phyloP scores from a whole-genome alignment of 257 asterid species.

The Nemophila menziesii region DNA sequence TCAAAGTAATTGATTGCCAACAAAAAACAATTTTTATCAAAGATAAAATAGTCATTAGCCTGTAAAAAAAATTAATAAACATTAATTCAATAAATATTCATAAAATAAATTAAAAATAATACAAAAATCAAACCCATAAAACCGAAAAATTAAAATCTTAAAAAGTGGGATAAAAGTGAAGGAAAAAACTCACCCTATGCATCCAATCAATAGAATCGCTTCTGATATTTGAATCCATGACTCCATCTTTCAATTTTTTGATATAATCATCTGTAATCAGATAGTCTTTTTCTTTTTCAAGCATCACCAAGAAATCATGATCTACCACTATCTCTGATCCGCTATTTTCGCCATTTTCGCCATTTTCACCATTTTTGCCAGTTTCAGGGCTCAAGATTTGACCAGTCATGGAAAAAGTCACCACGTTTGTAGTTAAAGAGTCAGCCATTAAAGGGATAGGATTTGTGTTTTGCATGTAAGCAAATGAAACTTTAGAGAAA shows the following conservation, averaged over 20 bases:
- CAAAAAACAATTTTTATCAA: slow-evolving; percentile 21
- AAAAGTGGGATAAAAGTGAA: background rate
- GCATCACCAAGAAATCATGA: slow-evolving; percentile 42
- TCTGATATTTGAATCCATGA: slow-evolving; percentile 49
- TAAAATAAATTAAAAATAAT: background rate
- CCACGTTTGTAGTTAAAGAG: slow-evolving; percentile 15
- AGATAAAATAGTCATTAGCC: slow-evolving; percentile 27
- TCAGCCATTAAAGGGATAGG: slow-evolving; percentile 26
- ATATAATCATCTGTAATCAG: slow-evolving; percentile 58
- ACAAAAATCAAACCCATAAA: background rate
- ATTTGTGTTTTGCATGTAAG: background rate
- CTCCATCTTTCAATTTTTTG: slow-evolving; percentile 59
- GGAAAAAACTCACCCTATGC: slow-evolving; percentile 41
- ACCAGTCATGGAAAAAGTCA: slow-evolving; percentile 38
- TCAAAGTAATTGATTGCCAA: slow-evolving; percentile 27
- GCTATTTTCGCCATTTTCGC: no score
- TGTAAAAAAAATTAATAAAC: slow-evolving; percentile 5
- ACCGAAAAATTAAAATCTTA: slow-evolving; percentile 8
- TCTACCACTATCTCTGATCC: slow-evolving; percentile 38
- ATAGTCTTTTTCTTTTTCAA: slow-evolving; percentile 37
- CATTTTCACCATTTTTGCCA: no score
- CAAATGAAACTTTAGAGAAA: background rate
- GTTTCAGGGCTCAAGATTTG: slow-evolving; percentile 21
- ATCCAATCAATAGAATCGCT: slow-evolving; percentile 71
- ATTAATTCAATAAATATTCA: background rate